Evolutionary conservation across 2,329 filamentous ascomycete species (phyloP).

Genomic region (Aulographum hederae): DNA sequence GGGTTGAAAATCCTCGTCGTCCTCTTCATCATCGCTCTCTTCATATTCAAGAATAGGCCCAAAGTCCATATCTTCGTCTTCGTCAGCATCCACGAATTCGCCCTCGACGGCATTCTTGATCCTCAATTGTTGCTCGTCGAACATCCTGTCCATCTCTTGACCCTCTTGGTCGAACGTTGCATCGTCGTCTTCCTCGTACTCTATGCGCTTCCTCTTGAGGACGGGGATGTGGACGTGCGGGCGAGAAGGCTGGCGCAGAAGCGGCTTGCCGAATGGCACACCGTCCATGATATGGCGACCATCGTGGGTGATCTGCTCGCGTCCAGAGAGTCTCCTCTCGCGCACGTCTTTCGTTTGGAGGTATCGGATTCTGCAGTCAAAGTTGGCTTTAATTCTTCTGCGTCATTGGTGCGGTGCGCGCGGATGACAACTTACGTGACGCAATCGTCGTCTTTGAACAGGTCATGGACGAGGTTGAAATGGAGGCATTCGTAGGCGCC

Average conservation of each 20-base stretch:
- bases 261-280: conserved; percentile 61
- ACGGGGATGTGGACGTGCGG: conserved; percentile 56
- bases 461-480: conserved; percentile 50
- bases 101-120: background rate
- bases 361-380: conserved; percentile 47
- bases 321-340: conserved; percentile 53
- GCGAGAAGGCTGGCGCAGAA: conserved; percentile 40
- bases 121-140: background rate
- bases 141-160: background rate
- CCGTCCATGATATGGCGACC: conserved; percentile 75
- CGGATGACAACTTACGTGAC: conserved; percentile 41
- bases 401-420: background rate
- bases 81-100: conserved; percentile 1
- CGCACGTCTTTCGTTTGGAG: conserved; percentile 58
- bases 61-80: conserved; percentile 1
- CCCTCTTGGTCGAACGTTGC: background rate
- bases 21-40: background rate
- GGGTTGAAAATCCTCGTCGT: conserved; percentile 1
- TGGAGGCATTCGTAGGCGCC: conserved; percentile 71
- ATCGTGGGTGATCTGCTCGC: conserved; percentile 61
- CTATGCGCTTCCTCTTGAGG: conserved; percentile 38
- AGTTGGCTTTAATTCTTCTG: background rate
- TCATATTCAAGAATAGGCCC: background rate
- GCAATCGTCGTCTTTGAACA: conserved; percentile 70
- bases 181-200: background rate